Evolutionary conservation across 352 stramenopile species (phyloP).

Genomic region (Phytophthora pini): DNA sequence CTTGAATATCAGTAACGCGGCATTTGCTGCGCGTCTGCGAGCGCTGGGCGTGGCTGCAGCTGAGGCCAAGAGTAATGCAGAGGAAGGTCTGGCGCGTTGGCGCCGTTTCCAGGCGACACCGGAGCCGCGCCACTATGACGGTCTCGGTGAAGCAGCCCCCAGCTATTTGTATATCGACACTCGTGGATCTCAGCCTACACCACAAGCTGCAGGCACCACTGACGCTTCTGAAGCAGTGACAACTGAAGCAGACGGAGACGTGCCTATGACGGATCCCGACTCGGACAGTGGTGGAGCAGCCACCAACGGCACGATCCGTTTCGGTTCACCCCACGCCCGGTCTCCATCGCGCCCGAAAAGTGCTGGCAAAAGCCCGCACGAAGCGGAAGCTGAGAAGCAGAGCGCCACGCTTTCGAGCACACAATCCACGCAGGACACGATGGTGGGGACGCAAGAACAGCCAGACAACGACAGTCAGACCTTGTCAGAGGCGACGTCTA

Average conservation of each 20-base stretch:
- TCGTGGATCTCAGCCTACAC: constrained; percentile 26
- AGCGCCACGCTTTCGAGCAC: too few relatives aligned
- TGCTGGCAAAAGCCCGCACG: constrained; percentile 29
- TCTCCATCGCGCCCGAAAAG: constrained; percentile 9
- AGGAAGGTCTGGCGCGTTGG: constrained; percentile 38
- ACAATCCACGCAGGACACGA: constrained; percentile 16
- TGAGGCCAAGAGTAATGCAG: constrained; percentile 23
- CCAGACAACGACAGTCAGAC: constrained; percentile 14
- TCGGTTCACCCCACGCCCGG: constrained; percentile 4
- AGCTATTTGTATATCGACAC: constrained; percentile 68
- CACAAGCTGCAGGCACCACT: constrained; percentile 2
- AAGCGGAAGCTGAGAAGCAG: constrained; percentile 11
- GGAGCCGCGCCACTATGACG: constrained; percentile 33
- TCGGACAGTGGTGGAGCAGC: constrained; percentile 15
- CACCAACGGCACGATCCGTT: neutral
- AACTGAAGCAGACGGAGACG: constrained; percentile 34
- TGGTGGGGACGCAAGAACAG: constrained; percentile 19
- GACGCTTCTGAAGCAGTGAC: constrained; percentile 8
- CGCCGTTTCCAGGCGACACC: constrained; percentile 33
- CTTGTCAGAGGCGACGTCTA: constrained; percentile 12
- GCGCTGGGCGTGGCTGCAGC: constrained; percentile 30
- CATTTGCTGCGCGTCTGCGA: constrained; percentile 40
- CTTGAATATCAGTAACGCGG: constrained; percentile 19
- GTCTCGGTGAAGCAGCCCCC: constrained; percentile 43
- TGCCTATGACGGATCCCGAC: constrained; percentile 40